These are phyloP conservation scores for Plectranthus barbatus DNA, from an alignment of 257 asterid genomes.

Conservation along the genomic window DNA sequence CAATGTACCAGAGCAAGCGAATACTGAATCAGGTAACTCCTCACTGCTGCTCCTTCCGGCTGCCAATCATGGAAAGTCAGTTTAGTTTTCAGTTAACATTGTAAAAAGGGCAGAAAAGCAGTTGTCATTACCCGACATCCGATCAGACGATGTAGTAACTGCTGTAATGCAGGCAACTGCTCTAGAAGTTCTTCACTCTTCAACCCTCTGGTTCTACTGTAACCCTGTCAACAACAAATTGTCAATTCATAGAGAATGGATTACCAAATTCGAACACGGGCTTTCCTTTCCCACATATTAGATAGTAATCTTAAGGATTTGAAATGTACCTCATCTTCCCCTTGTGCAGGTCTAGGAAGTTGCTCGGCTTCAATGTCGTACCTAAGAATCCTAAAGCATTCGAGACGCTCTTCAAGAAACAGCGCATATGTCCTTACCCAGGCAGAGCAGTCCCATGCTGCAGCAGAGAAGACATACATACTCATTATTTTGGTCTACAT, in stretches of 20 bases:
- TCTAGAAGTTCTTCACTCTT: conserved; percentile 75
- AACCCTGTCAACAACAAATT: conserved; percentile 40
- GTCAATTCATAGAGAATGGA: background rate
- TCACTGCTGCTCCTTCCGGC: conserved; percentile 95
- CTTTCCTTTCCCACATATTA: too few relatives aligned
- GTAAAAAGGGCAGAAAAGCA: background rate
- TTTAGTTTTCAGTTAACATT: conserved; percentile 1
- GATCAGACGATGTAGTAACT: conserved; percentile 74
- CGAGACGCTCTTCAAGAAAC: conserved; percentile 88
- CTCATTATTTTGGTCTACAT: background rate
- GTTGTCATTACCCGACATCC: conserved; percentile 99
- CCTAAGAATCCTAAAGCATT: conserved; percentile 71
- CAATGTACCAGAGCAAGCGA: conserved; percentile 82
- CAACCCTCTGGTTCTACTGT: conserved; percentile 80
- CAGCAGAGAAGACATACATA: conserved; percentile 8
- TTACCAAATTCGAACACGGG: background rate
- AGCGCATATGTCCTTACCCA: conserved; percentile 91
- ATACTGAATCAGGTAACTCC: conserved; percentile 73
- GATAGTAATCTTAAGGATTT: background rate
- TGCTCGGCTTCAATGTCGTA: conserved; percentile 94
- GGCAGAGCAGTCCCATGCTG: conserved; percentile 98
- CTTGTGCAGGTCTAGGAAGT: conserved; percentile 74
- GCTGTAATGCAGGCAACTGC: conserved; percentile 88
- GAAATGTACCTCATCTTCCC: conserved; percentile 64
- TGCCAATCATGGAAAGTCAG: conserved; percentile 23